phyloP scores from a whole-genome alignment of 2,329 filamentous ascomycete genomes.

The Periglandula ipomoeae region DNA sequence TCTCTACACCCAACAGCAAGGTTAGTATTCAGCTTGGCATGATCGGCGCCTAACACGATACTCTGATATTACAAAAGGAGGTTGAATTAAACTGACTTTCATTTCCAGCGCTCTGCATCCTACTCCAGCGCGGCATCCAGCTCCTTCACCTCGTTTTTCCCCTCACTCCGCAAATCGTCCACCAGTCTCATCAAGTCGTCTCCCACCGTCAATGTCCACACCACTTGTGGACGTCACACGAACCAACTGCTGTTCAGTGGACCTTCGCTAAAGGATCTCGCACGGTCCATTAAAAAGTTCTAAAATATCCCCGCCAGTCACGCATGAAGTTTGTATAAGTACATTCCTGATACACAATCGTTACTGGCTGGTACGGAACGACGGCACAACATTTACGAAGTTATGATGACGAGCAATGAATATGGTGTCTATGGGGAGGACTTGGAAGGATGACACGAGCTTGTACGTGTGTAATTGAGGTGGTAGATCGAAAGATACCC shows the following conservation, averaged over 20 bases:
- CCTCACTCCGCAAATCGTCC: constrained; percentile 21
- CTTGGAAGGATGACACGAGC: background rate
- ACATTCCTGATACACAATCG: constrained; percentile 9
- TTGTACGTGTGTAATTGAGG: background rate
- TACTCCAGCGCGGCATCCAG: constrained; percentile 20
- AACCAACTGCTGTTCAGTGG: constrained; percentile 45
- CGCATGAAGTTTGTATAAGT: constrained; percentile 6
- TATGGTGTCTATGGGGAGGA: background rate
- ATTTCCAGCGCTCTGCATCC: constrained; percentile 18
- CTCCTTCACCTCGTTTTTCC: constrained; percentile 14
- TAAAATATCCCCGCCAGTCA: background rate
- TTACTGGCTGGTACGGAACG: constrained; percentile 20
- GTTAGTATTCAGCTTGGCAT: constrained; percentile 9
- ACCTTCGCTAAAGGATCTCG: constrained; percentile 34
- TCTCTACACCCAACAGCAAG: constrained; percentile 14
- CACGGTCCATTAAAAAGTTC: constrained; percentile 28
- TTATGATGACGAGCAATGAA: constrained; percentile 1
- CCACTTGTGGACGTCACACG: constrained; percentile 45
- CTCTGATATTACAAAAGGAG: background rate
- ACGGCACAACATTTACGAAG: constrained; percentile 8
- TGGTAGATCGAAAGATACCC: background rate
- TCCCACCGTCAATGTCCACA: constrained; percentile 41
- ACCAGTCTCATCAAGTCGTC: constrained; percentile 25
- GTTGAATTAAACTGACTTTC: constrained; percentile 13
- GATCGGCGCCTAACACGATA: background rate